Base-by-base conservation (phyloP, 2,329 filamentous ascomycete species). In the Helminthosporium solani region DNA sequence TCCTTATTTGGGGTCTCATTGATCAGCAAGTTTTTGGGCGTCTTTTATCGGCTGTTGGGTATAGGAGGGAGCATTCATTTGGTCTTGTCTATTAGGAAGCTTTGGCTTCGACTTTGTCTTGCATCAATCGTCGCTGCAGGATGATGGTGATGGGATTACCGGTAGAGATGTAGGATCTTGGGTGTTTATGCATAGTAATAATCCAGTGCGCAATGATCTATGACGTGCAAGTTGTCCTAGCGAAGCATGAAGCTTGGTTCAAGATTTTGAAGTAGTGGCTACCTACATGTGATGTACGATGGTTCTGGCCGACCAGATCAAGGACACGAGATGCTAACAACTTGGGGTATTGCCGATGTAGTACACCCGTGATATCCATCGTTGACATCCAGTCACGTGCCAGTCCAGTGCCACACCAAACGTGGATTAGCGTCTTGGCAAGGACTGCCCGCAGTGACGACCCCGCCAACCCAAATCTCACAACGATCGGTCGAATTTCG, bases 1-100 rank as follows among this genome's bases (percentile, higher is more conserved):
- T 37, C 41, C 43, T 49, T 47, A 44, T 46, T 31, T 12, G 5
- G 28, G 9, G 7, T n/a, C 28, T 31, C 28, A 8, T 5, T 31
- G 14, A 9, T 9, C 9, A 25, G 23, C 23, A 25, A 25, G 9
- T 25, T 25, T 14, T 21, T 38, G 20, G 35, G 35, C 35, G 35
- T 38, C 21, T 14, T 31, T 31, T 31, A 31, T 27, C 27, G 35
- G n/a, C 14, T 21, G n/a, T 38, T 23, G 7, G 35, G 21, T 14
- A 38, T 25, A 23, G 27, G 35, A 23, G 27, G 35, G 23, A 16
- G 35, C 35, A 38, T 25, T 38, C 35, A 38, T 38, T 38, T 25
- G 7, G 11, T 25, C 27, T 38, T 31, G 28, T n/a, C 23, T 9
- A 25, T 9, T 25, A 14, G 6, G 12, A 6, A 33, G 14, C 14